A percentile compares a stretch with the other conserved stretches of the same genome.
Conservation (phyloP, 2,329 filamentous ascomycete genomes). For the Gremmenia infestans region DNA sequence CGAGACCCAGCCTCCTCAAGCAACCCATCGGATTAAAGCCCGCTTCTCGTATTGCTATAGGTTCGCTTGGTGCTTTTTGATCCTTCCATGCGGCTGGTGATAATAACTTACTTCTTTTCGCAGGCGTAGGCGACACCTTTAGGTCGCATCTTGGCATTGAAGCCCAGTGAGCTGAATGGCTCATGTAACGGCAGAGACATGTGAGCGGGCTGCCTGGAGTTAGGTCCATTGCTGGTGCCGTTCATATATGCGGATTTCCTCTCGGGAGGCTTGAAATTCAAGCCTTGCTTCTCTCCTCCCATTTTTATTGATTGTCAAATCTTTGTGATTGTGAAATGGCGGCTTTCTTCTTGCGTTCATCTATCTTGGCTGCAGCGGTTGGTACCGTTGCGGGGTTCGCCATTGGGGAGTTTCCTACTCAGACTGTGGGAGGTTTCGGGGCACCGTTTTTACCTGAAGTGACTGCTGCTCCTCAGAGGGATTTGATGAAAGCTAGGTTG, state of each 20-base stretch:
- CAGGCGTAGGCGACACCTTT: not conserved
- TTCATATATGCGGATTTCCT: not conserved
- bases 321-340: not conserved
- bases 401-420: conserved; percentile 13
- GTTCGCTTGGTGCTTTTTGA: not conserved
- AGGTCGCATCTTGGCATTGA: not conserved
- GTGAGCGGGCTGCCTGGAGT: not conserved
- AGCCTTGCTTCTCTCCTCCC: too few relatives aligned
- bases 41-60: not conserved
- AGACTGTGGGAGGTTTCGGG: conserved; percentile 12
- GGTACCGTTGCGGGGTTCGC: conserved; percentile 3
- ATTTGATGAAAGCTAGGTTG: conserved; percentile 21
- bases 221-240: not conserved
- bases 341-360: conserved; percentile 7
- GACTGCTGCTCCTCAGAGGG: conserved; percentile 17
- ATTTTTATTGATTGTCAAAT: not conserved
- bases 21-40: not conserved
- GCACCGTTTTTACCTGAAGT: conserved; percentile 8
- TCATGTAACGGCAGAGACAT: not conserved
- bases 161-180: not conserved
- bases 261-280: not conserved
- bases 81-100: not conserved
- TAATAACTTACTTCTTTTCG: not conserved
- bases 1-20: not conserved
- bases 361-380: conserved; percentile 11